Evolutionary conservation across 1,284 basidiomycete genomes (phyloP).

Genomic region (Wallemia mellicola): DNA sequence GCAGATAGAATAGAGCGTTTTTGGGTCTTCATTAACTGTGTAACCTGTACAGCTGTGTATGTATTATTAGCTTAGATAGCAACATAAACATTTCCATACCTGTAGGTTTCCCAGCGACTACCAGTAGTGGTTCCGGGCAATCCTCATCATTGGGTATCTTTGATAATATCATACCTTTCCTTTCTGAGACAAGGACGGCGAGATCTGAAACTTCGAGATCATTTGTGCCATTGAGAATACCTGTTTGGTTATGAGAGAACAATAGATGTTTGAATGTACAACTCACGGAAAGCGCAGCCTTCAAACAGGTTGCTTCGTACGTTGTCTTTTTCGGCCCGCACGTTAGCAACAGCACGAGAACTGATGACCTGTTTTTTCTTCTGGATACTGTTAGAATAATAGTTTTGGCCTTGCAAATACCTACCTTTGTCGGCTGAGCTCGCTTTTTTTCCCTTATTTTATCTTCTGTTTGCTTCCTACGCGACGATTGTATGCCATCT

Average conservation of each 20-base stretch:
- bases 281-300: background rate
- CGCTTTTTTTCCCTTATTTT: background rate
- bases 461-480: background rate
- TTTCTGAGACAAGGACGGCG: slow-evolving; percentile 25
- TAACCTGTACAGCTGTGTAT: slow-evolving; percentile 7
- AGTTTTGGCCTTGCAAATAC: background rate
- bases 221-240: slow-evolving; percentile 4
- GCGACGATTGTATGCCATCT: background rate
- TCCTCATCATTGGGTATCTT: slow-evolving; percentile 9
- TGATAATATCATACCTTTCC: slow-evolving; percentile 45
- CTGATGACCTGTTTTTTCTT: background rate
- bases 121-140: slow-evolving; percentile 12
- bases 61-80: background rate
- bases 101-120: slow-evolving; percentile 5
- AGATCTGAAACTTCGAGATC: slow-evolving; percentile 10
- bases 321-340: background rate
- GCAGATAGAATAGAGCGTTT: slow-evolving; percentile 39
- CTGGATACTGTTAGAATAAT: background rate
- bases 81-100: background rate
- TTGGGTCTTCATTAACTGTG: slow-evolving; percentile 18
- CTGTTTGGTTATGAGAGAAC: slow-evolving; percentile 15
- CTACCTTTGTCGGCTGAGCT: background rate
- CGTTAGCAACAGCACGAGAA: background rate
- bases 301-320: background rate
- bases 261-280: slow-evolving; percentile 10